These are phyloP conservation scores for Pholiota conissans DNA, from an alignment of 768 basidiomycete genomes.

Conservation along the genomic window DNA sequence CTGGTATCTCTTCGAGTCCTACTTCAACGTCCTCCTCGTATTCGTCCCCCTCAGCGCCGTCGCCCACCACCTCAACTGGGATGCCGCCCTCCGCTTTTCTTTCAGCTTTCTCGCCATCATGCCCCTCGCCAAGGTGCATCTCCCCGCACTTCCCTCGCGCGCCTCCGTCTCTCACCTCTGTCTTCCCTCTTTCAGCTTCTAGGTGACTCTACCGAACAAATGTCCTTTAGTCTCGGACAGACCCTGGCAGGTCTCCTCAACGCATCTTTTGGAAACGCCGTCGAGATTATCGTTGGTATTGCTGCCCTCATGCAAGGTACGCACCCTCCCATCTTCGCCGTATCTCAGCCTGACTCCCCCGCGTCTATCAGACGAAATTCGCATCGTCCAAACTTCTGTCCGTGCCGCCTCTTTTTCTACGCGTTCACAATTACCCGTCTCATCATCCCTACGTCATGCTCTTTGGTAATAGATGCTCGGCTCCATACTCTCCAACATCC, in stretches of 20 bases:
- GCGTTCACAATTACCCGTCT: neutral
- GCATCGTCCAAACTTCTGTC: conserved; percentile 91
- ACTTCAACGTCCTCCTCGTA: conserved; percentile 74
- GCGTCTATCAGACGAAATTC: conserved; percentile 58
- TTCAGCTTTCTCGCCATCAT: conserved; percentile 84
- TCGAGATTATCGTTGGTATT: conserved; percentile 88
- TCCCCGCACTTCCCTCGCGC: neutral
- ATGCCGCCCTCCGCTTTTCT: conserved; percentile 69
- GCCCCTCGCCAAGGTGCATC: conserved; percentile 78
- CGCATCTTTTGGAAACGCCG: conserved; percentile 81
- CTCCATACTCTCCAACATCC: conserved; percentile 86
- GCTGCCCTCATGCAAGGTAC: conserved; percentile 79
- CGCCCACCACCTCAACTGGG: conserved; percentile 69
- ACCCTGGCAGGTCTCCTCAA: conserved; percentile 87
- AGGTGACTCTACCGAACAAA: conserved; percentile 81
- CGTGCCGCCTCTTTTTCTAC: conserved; percentile 18
- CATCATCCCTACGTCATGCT: neutral
- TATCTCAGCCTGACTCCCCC: conserved; percentile 10
- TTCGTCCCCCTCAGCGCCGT: conserved; percentile 75
- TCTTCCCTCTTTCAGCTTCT: conserved; percentile 48
- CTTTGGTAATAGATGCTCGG: conserved; percentile 86
- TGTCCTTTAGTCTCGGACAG: conserved; percentile 76
- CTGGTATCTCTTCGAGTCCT: conserved; percentile 65
- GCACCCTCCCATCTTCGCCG: conserved; percentile 5
- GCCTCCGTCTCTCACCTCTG: neutral